A percentile compares a stretch with the other conserved stretches of the same genome.
phyloP scores from a whole-genome alignment of 1,284 basidiomycete species.

The Wolfiporia cocos region DNA sequence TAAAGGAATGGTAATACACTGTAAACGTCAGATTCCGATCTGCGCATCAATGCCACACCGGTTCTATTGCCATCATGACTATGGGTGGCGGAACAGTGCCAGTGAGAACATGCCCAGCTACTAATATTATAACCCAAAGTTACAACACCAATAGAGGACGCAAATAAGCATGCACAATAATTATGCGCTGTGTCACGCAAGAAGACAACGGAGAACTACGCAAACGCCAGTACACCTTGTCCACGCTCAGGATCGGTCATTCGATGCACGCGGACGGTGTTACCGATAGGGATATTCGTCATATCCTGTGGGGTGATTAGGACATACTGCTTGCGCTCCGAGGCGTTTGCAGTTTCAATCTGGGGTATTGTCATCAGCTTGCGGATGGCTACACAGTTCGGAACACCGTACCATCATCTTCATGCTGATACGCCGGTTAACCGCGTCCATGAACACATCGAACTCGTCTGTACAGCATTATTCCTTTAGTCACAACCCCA shows the following conservation, averaged over 20 bases:
- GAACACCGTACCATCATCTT: slow-evolving; percentile 74
- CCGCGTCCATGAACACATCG: slow-evolving; percentile 95
- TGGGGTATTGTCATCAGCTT: slow-evolving; percentile 20
- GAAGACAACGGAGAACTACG: no score
- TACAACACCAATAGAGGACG: no score
- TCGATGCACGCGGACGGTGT: slow-evolving; percentile 63
- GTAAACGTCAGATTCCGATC: no score
- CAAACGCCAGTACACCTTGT: slow-evolving; percentile 49
- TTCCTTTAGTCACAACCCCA: slow-evolving; percentile 1
- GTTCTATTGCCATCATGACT: no score
- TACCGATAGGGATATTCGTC: slow-evolving; percentile 57
- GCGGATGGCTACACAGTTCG: neutral
- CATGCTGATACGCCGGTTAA: slow-evolving; percentile 88
- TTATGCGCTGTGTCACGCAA: no score
- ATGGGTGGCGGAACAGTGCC: no score
- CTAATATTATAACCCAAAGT: no score
- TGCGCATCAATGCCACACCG: no score
- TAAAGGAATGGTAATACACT: no score
- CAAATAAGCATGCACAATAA: no score
- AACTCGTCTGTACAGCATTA: slow-evolving; percentile 57
- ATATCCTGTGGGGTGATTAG: slow-evolving; percentile 89
- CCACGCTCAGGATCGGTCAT: slow-evolving; percentile 79
- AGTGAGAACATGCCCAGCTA: no score
- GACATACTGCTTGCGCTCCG: slow-evolving; percentile 85
- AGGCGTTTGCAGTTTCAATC: slow-evolving; percentile 83